Percentiles rank a stretch among this genome's conserved stretches.
phyloP scores from a whole-genome alignment of 352 stramenopile genomes.

The Phytopythium chamaehyphon region DNA sequence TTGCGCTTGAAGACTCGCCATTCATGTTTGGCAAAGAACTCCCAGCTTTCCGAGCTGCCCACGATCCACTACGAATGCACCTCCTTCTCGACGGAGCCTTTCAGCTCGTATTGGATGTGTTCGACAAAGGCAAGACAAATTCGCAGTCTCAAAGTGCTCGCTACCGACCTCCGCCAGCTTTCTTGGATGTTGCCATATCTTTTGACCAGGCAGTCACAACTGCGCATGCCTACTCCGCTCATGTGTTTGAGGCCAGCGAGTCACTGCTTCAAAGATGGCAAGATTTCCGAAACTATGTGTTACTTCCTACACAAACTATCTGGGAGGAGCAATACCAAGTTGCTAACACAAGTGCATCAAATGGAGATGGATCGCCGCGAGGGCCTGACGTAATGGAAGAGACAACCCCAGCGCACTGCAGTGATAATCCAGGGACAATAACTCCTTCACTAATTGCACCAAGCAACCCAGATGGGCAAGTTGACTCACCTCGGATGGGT shows the following conservation, averaged over 20 bases:
- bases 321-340: slow-evolving; percentile 61
- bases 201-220: slow-evolving; percentile 68
- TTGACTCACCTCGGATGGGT: too few relatives aligned
- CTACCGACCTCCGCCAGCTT: slow-evolving; percentile 29
- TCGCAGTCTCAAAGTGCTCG: background rate
- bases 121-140: slow-evolving; percentile 11
- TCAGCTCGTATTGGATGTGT: slow-evolving; percentile 36
- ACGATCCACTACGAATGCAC: slow-evolving; percentile 48
- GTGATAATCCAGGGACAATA: slow-evolving; percentile 6
- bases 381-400: background rate
- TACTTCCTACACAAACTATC: slow-evolving; percentile 56
- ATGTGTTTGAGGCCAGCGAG: slow-evolving; percentile 39
- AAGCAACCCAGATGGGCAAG: background rate
- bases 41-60: slow-evolving; percentile 47
- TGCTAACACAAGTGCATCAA: background rate
- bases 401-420: background rate
- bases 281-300: slow-evolving; percentile 37
- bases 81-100: slow-evolving; percentile 46
- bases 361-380: background rate
- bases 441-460: background rate
- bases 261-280: slow-evolving; percentile 37
- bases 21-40: slow-evolving; percentile 82
- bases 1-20: slow-evolving; percentile 71
- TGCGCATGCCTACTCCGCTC: slow-evolving; percentile 49
- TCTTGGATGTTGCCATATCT: slow-evolving; percentile 72